These are phyloP conservation scores for Candida ascalaphidarum DNA, from an alignment of 805 yeast species.

Conservation along the genomic window DNA sequence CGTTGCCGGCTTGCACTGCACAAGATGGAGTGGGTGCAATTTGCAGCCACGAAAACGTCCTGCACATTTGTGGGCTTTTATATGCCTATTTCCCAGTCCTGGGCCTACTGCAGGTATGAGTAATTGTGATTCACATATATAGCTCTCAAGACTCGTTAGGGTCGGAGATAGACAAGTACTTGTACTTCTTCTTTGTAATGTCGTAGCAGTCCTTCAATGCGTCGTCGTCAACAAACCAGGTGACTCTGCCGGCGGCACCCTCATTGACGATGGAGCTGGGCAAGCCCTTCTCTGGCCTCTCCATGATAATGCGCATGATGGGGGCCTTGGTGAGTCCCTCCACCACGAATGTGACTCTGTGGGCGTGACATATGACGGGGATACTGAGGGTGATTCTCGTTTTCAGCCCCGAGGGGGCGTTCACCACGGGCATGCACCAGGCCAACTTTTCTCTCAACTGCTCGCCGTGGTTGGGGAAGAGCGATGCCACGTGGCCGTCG, in stretches of 20 bases:
- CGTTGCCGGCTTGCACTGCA: no score
- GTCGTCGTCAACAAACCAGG: conserved; percentile 96
- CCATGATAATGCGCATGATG: conserved; percentile 83
- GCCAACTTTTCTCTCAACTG: conserved; percentile 83
- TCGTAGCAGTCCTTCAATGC: conserved; percentile 74
- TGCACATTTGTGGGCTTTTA: no score
- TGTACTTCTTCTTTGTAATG: conserved; percentile 64
- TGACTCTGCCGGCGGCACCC: conserved; percentile 92
- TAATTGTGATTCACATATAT: no score
- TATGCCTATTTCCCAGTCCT: no score
- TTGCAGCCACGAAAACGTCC: no score
- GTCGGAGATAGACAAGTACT: conserved; percentile 33
- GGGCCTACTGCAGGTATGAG: no score
- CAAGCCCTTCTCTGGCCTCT: conserved; percentile 92
- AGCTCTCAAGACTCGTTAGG: no score
- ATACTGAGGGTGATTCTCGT: conserved; percentile 83
- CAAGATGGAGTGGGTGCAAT: no score
- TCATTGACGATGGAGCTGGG: conserved; percentile 93
- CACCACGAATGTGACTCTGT: conserved; percentile 87
- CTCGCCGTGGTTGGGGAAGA: conserved; percentile 83
- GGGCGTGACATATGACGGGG: conserved; percentile 92
- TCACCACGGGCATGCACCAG: conserved; percentile 89
- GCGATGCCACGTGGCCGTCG: conserved; percentile 96
- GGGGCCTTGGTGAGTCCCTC: conserved; percentile 96
- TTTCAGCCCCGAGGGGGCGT: conserved; percentile 85